phyloP scores from a whole-genome alignment of 495 filamentous ascomycete species.

The Xylaria bambusicola region DNA sequence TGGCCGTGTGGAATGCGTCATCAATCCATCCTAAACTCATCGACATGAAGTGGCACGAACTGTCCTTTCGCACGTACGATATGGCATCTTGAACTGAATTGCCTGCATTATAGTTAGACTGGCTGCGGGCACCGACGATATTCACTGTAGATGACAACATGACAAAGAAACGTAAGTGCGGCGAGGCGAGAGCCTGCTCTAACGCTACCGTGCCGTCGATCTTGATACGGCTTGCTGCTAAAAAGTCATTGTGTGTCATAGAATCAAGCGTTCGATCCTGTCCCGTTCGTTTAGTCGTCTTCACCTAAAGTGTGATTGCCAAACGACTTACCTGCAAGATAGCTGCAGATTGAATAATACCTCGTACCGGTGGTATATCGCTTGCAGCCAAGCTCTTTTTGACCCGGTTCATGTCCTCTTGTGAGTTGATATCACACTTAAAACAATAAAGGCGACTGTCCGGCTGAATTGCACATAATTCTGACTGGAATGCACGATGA shows the following conservation, averaged over 20 bases:
- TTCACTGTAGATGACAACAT: neutral
- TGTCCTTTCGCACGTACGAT: too few relatives aligned
- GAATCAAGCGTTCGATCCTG: neutral
- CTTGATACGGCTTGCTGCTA: neutral
- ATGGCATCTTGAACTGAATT: slow-evolving; percentile 11
- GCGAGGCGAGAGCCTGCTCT: neutral
- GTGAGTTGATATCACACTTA: slow-evolving; percentile 2
- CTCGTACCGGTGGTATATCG: slow-evolving; percentile 2
- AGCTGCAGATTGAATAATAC: slow-evolving; percentile 5
- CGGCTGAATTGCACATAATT: neutral
- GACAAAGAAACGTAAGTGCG: neutral
- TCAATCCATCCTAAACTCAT: slow-evolving; percentile 7
- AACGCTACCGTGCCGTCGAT: neutral
- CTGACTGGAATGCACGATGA: neutral
- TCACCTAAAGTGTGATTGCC: neutral
- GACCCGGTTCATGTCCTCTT: neutral
- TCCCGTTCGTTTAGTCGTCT: too few relatives aligned
- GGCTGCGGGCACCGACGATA: neutral
- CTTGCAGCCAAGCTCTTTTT: neutral
- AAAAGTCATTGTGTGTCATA: slow-evolving; percentile 1
- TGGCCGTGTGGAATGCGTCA: neutral
- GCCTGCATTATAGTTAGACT: slow-evolving; percentile 3
- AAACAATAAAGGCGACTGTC: neutral
- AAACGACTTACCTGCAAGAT: slow-evolving; percentile 2
- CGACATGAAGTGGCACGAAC: slow-evolving; percentile 1